Conservation (phyloP, 2,329 filamentous ascomycete genomes). For the Cordyceps pruinosa region DNA sequence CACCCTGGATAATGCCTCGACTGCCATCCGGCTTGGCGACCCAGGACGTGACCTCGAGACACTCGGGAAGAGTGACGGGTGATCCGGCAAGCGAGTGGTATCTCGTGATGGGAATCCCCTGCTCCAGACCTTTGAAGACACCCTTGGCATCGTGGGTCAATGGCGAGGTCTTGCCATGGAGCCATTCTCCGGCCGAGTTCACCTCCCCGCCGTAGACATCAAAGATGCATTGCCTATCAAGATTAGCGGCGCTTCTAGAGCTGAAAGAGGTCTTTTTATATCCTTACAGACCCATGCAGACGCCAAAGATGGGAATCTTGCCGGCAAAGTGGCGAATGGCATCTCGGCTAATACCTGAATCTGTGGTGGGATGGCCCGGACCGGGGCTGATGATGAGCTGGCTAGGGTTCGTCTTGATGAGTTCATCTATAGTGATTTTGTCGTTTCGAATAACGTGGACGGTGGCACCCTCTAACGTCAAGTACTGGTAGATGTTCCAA, state of each 20-base stretch:
- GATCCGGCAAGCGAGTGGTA: conserved; percentile 96
- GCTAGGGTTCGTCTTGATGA: conserved; percentile 78
- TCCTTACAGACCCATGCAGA: conserved; percentile 91
- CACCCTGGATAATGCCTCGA: conserved; percentile 90
- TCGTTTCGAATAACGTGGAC: conserved; percentile 92
- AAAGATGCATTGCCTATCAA: conserved; percentile 79
- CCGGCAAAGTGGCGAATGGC: conserved; percentile 87
- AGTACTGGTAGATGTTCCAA: conserved; percentile 98
- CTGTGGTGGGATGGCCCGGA: conserved; percentile 83
- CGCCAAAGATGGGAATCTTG: conserved; percentile 92
- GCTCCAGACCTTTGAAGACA: conserved; percentile 76
- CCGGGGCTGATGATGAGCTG: conserved; percentile 93
- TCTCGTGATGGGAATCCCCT: conserved; percentile 79
- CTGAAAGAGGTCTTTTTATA: not conserved
- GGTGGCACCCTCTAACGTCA: conserved; percentile 87
- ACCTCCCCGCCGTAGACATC: conserved; percentile 89
- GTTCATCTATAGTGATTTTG: conserved; percentile 75
- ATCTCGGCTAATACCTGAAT: conserved; percentile 89
- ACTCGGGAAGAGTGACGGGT: conserved; percentile 75
- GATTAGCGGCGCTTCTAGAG: too few relatives aligned
- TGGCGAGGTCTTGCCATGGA: conserved; percentile 94
- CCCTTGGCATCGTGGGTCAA: conserved; percentile 85
- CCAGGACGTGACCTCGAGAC: conserved; percentile 86
- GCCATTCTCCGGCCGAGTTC: conserved; percentile 86
- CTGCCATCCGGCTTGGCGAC: conserved; percentile 68